Evolutionary conservation across 2,329 filamentous ascomycete genomes (phyloP), one percentile per base, ranked within the genome.

Genomic region (Akanthomyces lecanii): DNA sequence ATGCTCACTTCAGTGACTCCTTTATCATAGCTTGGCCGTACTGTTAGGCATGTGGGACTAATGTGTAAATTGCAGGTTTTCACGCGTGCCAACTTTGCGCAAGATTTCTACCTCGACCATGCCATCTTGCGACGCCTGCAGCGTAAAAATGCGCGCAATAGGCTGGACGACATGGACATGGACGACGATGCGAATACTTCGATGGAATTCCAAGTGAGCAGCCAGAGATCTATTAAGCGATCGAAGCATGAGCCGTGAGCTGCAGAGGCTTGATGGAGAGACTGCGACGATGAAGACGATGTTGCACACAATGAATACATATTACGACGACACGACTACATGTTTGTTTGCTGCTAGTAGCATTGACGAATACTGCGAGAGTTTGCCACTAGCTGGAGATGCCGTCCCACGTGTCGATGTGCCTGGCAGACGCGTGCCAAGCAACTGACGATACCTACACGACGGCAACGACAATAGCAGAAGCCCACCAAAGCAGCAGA

Each of bases 61-160:
- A 33, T 53, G 30, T 5, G 21, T 23, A 16, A 21, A 64, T 14
- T 33, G 21, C 60, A 86, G 83, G 78, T 75, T 62, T 76, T 89
- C 53, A 75, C 75, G 0, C 72, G 77, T 25, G 61, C 67, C 1
- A 64, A 56, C 4, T 77, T 77, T 57, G 65, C 71, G 14, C 67
- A 74, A 0, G 85, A 89, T 66, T 79, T 89, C 62, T 81, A 78
- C 64, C 75, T 79, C 21, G 86, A 90, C 67, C 76, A 80, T 50
- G 73, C 84, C 16, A 78, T 88, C 64, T 71, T 83, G 28, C 82
- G 86, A 45, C 81, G 82, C 67, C 84, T 89, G 61, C 78, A 82
- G 72, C 82, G 86, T 7, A 77, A 79, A 63, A 76, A 79, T 55
- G 75, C 76, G 2, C 77, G 77, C 61, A 72, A 74, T 64, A 72